Evolutionary conservation across 768 basidiomycete species (phyloP), one percentile per base, ranked within the genome.

Genomic region (Mycena haematopus): DNA sequence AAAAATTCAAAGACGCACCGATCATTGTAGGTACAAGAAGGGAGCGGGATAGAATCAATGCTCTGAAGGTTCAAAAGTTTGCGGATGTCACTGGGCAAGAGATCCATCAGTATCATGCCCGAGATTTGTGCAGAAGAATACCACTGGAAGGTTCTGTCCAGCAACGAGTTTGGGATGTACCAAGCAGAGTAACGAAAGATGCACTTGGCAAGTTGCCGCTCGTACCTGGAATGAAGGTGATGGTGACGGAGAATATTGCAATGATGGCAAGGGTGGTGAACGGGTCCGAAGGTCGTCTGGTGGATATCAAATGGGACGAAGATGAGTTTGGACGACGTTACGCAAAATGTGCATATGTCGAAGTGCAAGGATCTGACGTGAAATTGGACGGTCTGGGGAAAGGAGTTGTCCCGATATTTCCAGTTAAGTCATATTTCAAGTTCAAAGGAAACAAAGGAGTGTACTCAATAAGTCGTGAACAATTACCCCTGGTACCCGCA

Each of bases 241-340:
- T 59, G 40, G 21, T 59, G 1, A 44, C 33, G 10, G 50, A 59
- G 21, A 59, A 59, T 14, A 45, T 59, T 15, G 58, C 58, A 2
- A n/a, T 59, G 24, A 29, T 22, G 17, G 50, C 51, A 1, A 24
- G 29, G 3, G 40, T 44, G 4, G 58, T 59, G 19, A 59, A 59
- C 25, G 58, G 51, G 2, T 40, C 49, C 2, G 47, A 52, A 19
- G 50, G 50, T 0, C 17, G 10, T 59, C n/a, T 29, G 9, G 21
- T n/a, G 11, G 14, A 45, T 52, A n/a, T 44, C 36, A 35, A 52
- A 52, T 24, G 24, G 11, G 50, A 59, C n/a, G 7, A 36, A 4
- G 36, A 42, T 22, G 50, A 36, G 1, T 17, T 17, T n/a, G 40
- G 40, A 6, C 42, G 36, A 22, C 49, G 52, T 0, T 60, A 52